Percentiles rank a stretch among this genome's conserved stretches.
Evolutionary conservation across 805 yeast species (phyloP).

Genomic region (Metschnikowia hibisci): DNA sequence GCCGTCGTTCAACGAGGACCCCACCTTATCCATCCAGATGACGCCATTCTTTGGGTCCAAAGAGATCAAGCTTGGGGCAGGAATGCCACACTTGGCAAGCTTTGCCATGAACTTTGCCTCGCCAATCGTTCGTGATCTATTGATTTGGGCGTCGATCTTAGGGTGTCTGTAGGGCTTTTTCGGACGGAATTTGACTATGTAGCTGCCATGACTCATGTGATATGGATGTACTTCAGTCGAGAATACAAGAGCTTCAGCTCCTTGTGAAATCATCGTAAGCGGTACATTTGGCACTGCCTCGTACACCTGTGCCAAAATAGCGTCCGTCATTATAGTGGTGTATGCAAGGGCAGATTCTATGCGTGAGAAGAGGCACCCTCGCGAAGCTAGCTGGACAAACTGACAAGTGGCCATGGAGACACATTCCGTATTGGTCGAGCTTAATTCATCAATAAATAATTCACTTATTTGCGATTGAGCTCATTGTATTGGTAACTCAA

Average conservation of each 20-base stretch:
- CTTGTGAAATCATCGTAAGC: slow-evolving; percentile 64
- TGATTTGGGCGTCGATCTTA: slow-evolving; percentile 66
- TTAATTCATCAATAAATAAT: no score
- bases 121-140: slow-evolving; percentile 75
- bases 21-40: slow-evolving; percentile 84
- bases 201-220: slow-evolving; percentile 20
- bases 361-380: slow-evolving; percentile 1
- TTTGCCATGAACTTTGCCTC: slow-evolving; percentile 77
- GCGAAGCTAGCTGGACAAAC: not conserved
- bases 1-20: slow-evolving; percentile 51
- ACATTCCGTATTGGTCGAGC: no score
- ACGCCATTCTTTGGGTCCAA: slow-evolving; percentile 76
- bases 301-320: slow-evolving; percentile 43
- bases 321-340: slow-evolving; percentile 48
- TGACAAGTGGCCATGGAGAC: no score
- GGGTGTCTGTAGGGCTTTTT: slow-evolving; percentile 89
- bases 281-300: slow-evolving; percentile 46
- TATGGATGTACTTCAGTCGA: slow-evolving; percentile 65
- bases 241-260: slow-evolving; percentile 87
- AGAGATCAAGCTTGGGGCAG: slow-evolving; percentile 69
- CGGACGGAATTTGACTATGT: slow-evolving; percentile 82
- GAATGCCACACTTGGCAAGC: slow-evolving; percentile 50
- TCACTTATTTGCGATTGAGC: no score
- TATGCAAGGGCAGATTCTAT: not conserved
- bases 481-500: no score